Evolutionary conservation across 2,329 filamentous ascomycete genomes (phyloP).

Genomic region (Botrytis fabae): DNA sequence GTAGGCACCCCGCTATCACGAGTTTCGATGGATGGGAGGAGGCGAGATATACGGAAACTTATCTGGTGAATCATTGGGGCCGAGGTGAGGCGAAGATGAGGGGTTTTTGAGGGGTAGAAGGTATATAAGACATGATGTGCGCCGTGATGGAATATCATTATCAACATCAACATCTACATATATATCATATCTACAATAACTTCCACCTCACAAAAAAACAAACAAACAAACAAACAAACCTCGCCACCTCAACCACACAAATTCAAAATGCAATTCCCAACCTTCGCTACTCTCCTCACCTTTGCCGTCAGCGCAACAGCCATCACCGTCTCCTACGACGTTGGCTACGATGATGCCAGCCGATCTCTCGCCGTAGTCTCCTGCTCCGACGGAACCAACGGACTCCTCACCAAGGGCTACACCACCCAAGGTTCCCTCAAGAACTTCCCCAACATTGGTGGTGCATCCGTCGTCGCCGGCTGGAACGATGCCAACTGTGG

Average conservation of each 20-base stretch:
- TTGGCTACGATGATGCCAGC: constrained; percentile 62
- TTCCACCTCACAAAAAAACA: background rate
- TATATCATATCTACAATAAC: background rate
- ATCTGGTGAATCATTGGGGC: background rate
- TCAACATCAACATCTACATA: background rate
- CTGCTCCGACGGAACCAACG: constrained; percentile 69
- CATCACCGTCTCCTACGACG: constrained; percentile 67
- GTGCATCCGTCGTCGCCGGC: constrained; percentile 50
- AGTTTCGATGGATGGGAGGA: background rate
- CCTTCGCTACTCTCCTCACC: constrained; percentile 43
- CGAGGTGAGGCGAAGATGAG: background rate
- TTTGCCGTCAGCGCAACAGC: constrained; percentile 43
- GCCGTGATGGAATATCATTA: background rate
- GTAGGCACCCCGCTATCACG: constrained; percentile 15
- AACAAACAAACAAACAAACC: background rate
- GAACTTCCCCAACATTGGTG: constrained; percentile 57
- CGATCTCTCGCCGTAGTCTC: constrained; percentile 58
- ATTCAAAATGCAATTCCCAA: constrained; percentile 48
- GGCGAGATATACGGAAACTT: background rate
- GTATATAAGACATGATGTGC: constrained; percentile 16
- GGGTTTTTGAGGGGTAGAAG: background rate
- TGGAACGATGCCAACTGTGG: constrained; percentile 60
- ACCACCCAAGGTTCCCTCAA: constrained; percentile 53
- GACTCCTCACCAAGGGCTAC: constrained; percentile 59
- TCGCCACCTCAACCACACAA: background rate